Base-by-base conservation (phyloP, 352 stramenopile genomes). In the Globisporangium nodosum region DNA sequence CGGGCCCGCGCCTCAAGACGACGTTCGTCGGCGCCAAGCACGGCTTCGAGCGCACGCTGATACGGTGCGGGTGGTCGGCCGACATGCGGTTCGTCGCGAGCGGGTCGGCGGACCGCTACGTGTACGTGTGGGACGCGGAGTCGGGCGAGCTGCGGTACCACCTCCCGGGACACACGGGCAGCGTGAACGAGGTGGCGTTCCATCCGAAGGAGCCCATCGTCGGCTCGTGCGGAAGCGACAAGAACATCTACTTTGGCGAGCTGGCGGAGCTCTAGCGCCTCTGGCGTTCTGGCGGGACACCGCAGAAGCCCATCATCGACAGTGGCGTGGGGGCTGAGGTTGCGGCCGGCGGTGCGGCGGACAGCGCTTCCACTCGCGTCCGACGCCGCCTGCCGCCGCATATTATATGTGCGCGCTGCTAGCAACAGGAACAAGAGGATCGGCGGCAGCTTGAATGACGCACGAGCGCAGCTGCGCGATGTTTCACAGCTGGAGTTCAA, bases 101-200 rank as follows among this genome's bases (percentile, higher is more conserved):
- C 57, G 91, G 90, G n/a, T 96, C 85, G 40, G 86, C 90, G 3
- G 91, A 98, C 73, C 78, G 87, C 45, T 86, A 92, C 58, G 94
- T 98, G 65, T 97, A 98, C 75, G 84, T 99, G 60, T 99, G 94
- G 94, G 96, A 99, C 70, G 81, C 91, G 54, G 76, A 94, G 33
- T 91, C 83, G 53, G 76, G 84, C 5, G 85, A 96, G 61, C 79
- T 98, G 62, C 79, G 97, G 37, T 98, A 98, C 76, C 81, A 89
- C 50, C 63, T 98, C 45, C 92, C 93, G 49, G 96, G 94, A 30
- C 96, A 99, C 78, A 88, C 76, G 52, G 92, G 91, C 37, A 96
- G 87, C 70, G 94, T 99, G 39, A 98, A 98, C 74, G 85, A 97
- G 48, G 93, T 92, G 15, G 67, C 82, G 24, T 98, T 98, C 73